phyloP scores from a whole-genome alignment of 176 grass and related monocot genomes.

The Rhipidocladum racemiflorum region DNA sequence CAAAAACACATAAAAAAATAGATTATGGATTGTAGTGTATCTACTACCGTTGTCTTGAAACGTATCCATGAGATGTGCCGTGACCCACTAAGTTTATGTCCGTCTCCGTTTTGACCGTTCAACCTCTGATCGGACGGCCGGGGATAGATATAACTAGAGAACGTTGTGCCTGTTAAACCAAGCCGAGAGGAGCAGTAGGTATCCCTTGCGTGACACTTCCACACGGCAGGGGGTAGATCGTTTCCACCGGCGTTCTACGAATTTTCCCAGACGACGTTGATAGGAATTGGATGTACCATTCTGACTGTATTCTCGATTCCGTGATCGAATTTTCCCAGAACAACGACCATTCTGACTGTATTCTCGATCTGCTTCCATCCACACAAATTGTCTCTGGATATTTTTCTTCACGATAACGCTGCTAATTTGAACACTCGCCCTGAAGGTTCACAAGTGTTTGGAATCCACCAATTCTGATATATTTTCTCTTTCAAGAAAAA shows the following conservation, averaged over 20 bases:
- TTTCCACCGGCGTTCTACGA: not conserved
- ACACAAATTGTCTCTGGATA: not conserved
- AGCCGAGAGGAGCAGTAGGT: not conserved
- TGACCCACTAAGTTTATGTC: not conserved
- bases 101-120: not conserved
- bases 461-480: not conserved
- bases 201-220: not conserved
- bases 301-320: not conserved
- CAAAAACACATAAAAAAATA: too few species aligned
- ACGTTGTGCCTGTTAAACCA: not conserved
- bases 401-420: not conserved
- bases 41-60: too few species aligned
- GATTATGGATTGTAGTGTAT: too few species aligned
- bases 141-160: too few species aligned
- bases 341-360: not conserved
- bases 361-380: not conserved
- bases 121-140: not conserved
- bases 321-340: not conserved
- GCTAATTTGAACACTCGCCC: not conserved
- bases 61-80: too few species aligned
- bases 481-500: too few species aligned
- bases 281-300: too few species aligned
- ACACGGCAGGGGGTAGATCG: not conserved
- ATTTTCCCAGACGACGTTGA: not conserved
- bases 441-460: not conserved